These are phyloP conservation scores for Plasmodium blacklocki DNA, from an alignment of 169 alveolate species.

Conservation along the genomic window DNA sequence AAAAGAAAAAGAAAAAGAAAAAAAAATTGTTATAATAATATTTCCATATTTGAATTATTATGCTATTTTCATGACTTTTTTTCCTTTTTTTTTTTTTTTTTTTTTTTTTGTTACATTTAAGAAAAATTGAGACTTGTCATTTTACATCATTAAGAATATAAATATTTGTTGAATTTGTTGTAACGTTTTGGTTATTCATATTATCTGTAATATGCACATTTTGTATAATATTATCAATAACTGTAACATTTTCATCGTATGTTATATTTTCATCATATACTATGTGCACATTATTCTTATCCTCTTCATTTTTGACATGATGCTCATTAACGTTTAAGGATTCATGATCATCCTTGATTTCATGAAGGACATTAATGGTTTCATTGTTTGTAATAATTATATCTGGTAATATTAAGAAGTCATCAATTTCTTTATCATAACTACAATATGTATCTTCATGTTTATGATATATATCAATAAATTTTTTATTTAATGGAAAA, in stretches of 20 bases:
- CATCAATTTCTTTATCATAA: slow-evolving; percentile 57
- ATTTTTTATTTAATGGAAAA: slow-evolving; percentile 24
- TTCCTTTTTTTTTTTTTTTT: neutral
- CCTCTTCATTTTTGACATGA: neutral
- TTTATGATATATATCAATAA: slow-evolving; percentile 52
- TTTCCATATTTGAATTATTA: too few species aligned
- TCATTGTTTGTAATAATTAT: neutral
- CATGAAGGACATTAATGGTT: neutral
- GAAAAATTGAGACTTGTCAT: neutral
- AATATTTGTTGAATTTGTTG: neutral
- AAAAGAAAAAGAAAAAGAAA: neutral
- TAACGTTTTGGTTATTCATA: neutral
- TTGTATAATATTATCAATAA: too few species aligned
- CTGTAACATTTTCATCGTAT: too few species aligned
- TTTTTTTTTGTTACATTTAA: neutral
- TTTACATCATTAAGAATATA: slow-evolving; percentile 1
- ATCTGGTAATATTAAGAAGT: slow-evolving; percentile 42
- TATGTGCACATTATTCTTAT: neutral
- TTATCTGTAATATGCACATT: neutral
- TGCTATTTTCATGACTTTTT: neutral
- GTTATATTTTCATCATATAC: too few species aligned
- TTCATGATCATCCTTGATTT: neutral
- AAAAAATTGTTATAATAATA: too few species aligned
- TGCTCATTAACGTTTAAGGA: neutral
- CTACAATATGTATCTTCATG: slow-evolving; percentile 46